Percentiles rank a stretch among this genome's conserved stretches.
Conservation (phyloP, 768 basidiomycete species). For the Termitomyces sp. region DNA sequence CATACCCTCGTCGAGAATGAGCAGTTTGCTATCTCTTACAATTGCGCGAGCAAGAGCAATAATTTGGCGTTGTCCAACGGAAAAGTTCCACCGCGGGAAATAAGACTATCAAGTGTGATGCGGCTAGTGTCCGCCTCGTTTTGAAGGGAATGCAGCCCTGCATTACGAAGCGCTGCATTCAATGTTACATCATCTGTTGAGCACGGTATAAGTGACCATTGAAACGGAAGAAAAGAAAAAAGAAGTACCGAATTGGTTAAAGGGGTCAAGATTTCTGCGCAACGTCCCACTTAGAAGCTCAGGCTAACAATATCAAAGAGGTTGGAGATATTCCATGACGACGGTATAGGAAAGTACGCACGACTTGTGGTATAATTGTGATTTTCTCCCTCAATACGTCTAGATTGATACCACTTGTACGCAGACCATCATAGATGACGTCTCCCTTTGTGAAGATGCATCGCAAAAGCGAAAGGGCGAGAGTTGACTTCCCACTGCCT, state of each 20-base stretch:
- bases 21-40: too few species aligned
- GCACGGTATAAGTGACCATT: neutral
- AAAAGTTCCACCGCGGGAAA: slow-evolving; percentile 55
- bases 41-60: too few species aligned
- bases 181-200: slow-evolving; percentile 33
- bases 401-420: slow-evolving; percentile 45
- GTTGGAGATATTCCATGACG: neutral
- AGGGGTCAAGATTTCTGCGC: slow-evolving; percentile 62
- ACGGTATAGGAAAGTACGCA: slow-evolving; percentile 30
- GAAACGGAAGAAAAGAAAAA: neutral
- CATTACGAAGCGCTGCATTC: slow-evolving; percentile 32
- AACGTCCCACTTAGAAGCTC: slow-evolving; percentile 58
- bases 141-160: slow-evolving; percentile 34
- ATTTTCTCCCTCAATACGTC: slow-evolving; percentile 51
- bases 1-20: too few species aligned
- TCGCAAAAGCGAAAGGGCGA: too few species aligned
- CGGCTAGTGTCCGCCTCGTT: slow-evolving; percentile 38
- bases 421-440: too few species aligned
- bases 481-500: too few species aligned
- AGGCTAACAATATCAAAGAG: slow-evolving; percentile 21
- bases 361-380: too few species aligned
- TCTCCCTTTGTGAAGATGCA: too few species aligned
- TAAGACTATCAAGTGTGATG: slow-evolving; percentile 39
- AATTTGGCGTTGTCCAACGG: too few species aligned
- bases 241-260: slow-evolving; percentile 37